These are phyloP conservation scores for Boletus barrowsii DNA, from an alignment of 768 basidiomycete species.

Conservation along the genomic window DNA sequence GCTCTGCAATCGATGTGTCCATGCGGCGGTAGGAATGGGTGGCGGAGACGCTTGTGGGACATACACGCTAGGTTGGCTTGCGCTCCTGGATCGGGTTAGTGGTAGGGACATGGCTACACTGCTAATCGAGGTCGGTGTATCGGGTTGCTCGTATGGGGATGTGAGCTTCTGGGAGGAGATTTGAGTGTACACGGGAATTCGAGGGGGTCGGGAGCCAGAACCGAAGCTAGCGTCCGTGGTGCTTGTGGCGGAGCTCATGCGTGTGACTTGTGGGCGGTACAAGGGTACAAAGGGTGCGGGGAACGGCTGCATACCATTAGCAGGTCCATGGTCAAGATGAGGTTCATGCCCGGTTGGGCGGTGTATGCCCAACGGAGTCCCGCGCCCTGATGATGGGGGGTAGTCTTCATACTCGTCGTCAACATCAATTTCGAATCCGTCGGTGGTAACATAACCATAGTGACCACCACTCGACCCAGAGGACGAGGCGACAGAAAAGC, in stretches of 20 bases:
- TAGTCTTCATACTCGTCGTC: slow-evolving; percentile 82
- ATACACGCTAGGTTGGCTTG: slow-evolving; percentile 77
- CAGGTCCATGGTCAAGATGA: slow-evolving; percentile 54
- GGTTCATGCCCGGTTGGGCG: slow-evolving; percentile 56
- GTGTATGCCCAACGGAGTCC: slow-evolving; percentile 66
- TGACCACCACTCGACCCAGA: slow-evolving; percentile 27
- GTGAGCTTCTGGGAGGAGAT: slow-evolving; percentile 65
- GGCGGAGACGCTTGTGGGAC: slow-evolving; percentile 48
- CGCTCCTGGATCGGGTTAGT: slow-evolving; percentile 63
- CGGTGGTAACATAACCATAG: slow-evolving; percentile 48
- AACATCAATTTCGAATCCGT: slow-evolving; percentile 70
- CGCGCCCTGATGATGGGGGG: slow-evolving; percentile 65
- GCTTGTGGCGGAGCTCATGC: slow-evolving; percentile 46
- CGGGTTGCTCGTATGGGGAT: slow-evolving; percentile 48
- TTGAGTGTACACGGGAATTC: slow-evolving; percentile 55
- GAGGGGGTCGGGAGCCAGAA: slow-evolving; percentile 39
- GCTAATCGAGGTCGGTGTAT: slow-evolving; percentile 34
- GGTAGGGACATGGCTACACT: slow-evolving; percentile 27
- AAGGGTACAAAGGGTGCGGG: slow-evolving; percentile 21
- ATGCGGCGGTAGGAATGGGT: slow-evolving; percentile 53
- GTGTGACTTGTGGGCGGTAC: slow-evolving; percentile 44
- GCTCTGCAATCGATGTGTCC: slow-evolving; percentile 46
- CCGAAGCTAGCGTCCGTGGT: slow-evolving; percentile 39
- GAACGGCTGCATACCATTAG: slow-evolving; percentile 42
- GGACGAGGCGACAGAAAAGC: slow-evolving; percentile 26